Conservation (phyloP, 441 rosid genomes). For the Erodium moschatum region DNA sequence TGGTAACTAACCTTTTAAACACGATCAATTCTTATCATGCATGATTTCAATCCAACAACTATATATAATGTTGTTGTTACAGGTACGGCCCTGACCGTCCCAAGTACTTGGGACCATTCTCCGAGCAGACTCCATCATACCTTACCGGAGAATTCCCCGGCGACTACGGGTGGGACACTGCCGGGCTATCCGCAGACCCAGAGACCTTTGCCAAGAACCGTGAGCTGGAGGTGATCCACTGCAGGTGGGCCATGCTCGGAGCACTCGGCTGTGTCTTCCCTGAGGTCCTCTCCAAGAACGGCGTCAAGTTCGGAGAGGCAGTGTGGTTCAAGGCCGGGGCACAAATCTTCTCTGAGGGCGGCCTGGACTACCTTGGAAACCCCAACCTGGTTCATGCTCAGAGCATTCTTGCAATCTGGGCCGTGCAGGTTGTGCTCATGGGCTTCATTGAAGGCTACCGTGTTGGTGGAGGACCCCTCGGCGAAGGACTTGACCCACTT, state of each 20-base stretch:
- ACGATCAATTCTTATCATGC: no score
- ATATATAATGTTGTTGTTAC: neutral
- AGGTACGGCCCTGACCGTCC: constrained; percentile 23
- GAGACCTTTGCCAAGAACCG: constrained; percentile 10
- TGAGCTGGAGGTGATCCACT: constrained; percentile 7
- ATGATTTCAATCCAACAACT: no score
- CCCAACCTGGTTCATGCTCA: constrained; percentile 23
- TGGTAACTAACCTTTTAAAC: no score
- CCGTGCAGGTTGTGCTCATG: constrained; percentile 21
- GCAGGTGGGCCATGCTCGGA: constrained; percentile 8
- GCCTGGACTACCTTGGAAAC: constrained; percentile 22
- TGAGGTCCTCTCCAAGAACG: neutral
- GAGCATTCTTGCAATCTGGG: constrained; percentile 25
- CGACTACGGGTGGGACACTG: constrained; percentile 14
- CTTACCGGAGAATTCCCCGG: constrained; percentile 24
- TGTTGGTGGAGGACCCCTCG: constrained; percentile 18
- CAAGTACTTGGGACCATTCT: constrained; percentile 24
- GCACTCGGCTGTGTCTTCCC: constrained; percentile 1
- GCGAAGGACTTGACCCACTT: constrained; percentile 18
- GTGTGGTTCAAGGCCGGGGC: constrained; percentile 9
- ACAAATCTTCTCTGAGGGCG: constrained; percentile 8
- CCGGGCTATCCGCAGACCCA: constrained; percentile 5
- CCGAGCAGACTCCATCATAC: constrained; percentile 20
- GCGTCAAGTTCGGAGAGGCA: neutral
- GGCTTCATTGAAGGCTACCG: constrained; percentile 23